Conservation (phyloP, 1,139 yeast species). For the Yamadazyma oceani region DNA sequence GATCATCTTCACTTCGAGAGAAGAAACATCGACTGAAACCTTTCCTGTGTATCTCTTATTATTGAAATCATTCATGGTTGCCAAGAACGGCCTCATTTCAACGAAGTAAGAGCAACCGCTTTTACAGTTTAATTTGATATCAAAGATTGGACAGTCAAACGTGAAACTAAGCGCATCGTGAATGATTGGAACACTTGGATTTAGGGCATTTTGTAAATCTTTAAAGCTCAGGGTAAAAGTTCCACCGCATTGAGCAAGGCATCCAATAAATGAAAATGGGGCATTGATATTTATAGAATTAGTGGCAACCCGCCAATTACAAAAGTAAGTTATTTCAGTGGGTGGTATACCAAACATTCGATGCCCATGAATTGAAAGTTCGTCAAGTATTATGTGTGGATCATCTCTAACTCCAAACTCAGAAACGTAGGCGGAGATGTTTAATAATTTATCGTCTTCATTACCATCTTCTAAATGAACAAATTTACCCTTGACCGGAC, state of each 20-base stretch:
- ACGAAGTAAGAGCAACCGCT: slow-evolving; percentile 14
- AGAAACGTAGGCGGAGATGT: slow-evolving; percentile 26
- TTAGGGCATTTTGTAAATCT: slow-evolving; percentile 75
- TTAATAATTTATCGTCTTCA: slow-evolving; percentile 23
- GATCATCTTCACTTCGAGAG: slow-evolving; percentile 34
- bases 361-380: slow-evolving; percentile 75
- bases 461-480: slow-evolving; percentile 20
- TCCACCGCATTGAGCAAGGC: slow-evolving; percentile 41
- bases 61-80: slow-evolving; percentile 67
- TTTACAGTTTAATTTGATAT: slow-evolving; percentile 24
- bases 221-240: slow-evolving; percentile 62
- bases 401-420: slow-evolving; percentile 8
- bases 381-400: slow-evolving; percentile 53
- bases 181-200: slow-evolving; percentile 54
- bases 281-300: slow-evolving; percentile 61
- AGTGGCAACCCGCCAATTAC: slow-evolving; percentile 83
- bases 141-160: slow-evolving; percentile 41
- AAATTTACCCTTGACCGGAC: slow-evolving; percentile 44
- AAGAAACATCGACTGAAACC: slow-evolving; percentile 51
- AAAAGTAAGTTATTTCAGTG: slow-evolving; percentile 78
- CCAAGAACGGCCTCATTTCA: slow-evolving; percentile 36
- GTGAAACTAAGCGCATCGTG: slow-evolving; percentile 69
- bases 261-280: slow-evolving; percentile 46
- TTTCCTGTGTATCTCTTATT: slow-evolving; percentile 64
- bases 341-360: slow-evolving; percentile 94